Evolutionary conservation across 495 filamentous ascomycete species (phyloP).

Genomic region (Aspergillus biplanus): DNA sequence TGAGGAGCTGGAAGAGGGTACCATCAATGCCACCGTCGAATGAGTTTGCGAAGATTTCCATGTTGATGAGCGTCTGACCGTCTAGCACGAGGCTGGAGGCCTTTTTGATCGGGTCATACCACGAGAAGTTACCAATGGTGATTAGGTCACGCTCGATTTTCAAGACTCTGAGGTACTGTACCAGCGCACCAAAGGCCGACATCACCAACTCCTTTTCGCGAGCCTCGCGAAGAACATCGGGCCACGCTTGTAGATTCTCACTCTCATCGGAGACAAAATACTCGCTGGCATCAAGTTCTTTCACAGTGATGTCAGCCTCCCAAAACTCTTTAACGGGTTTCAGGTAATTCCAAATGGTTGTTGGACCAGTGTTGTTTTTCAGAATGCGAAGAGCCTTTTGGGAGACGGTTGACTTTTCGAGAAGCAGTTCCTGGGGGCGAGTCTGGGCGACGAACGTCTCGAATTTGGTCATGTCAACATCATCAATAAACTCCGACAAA

Average conservation of each 20-base stretch:
- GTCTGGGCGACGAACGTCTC: conserved; percentile 97
- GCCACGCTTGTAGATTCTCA: conserved; percentile 75
- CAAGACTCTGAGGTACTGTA: conserved; percentile 83
- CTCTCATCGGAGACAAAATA: conserved; percentile 74
- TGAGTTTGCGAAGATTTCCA: conserved; percentile 95
- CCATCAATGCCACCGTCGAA: conserved; percentile 84
- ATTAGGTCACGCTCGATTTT: conserved; percentile 90
- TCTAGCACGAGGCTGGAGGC: conserved; percentile 92
- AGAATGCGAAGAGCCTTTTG: conserved; percentile 87
- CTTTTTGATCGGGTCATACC: conserved; percentile 94
- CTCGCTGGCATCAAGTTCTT: conserved; percentile 77
- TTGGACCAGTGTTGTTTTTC: conserved; percentile 92
- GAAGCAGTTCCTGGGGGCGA: conserved; percentile 81
- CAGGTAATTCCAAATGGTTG: conserved; percentile 93
- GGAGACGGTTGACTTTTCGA: conserved; percentile 87
- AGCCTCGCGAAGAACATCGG: conserved; percentile 69
- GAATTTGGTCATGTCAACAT: conserved; percentile 93
- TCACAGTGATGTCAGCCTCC: conserved; percentile 77
- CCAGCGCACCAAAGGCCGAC: conserved; percentile 89
- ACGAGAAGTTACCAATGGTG: conserved; percentile 86
- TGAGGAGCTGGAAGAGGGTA: conserved; percentile 87
- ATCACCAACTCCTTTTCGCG: conserved; percentile 82
- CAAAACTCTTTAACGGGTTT: conserved; percentile 92
- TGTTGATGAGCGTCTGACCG: conserved; percentile 94
- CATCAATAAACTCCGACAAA: conserved; percentile 87